Percentiles rank a stretch among this genome's conserved stretches.
Evolutionary conservation across 2,329 filamentous ascomycete species (phyloP).

Genomic region (Juglanconis oblonga): DNA sequence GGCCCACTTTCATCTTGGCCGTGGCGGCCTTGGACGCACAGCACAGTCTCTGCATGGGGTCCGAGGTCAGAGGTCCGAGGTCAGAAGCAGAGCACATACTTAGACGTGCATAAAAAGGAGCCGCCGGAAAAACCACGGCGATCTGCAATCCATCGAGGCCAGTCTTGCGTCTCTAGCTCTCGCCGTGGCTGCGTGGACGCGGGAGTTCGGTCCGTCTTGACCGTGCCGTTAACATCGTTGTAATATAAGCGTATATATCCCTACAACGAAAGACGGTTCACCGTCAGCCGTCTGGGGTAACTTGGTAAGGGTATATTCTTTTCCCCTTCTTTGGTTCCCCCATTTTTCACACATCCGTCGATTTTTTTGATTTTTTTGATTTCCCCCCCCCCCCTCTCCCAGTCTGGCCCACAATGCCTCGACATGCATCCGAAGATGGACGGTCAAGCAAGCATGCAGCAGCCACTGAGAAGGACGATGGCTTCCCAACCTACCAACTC

Average conservation of each 20-base stretch:
- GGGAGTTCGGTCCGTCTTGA: neutral
- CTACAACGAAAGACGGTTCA: neutral
- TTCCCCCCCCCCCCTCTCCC: neutral
- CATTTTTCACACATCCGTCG: neutral
- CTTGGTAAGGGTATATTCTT: too few species aligned
- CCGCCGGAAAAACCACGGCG: neutral
- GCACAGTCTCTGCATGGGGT: too few species aligned
- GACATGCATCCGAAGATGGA: neutral
- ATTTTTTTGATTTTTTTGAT: neutral
- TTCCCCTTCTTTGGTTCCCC: neutral
- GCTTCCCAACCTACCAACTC: slow-evolving; percentile 43
- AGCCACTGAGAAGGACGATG: slow-evolving; percentile 3
- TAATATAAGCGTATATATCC: neutral
- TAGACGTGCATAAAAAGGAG: neutral
- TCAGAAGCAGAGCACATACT: neutral
- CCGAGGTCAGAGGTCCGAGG: too few species aligned
- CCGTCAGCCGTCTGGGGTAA: neutral
- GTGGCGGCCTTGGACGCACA: too few species aligned
- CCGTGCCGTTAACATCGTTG: neutral
- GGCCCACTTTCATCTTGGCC: too few species aligned
- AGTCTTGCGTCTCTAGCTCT: neutral
- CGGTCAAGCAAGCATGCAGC: neutral
- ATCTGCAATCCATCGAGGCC: neutral
- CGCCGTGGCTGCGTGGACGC: neutral
- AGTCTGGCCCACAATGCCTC: neutral